Evolutionary conservation across 2,329 filamentous ascomycete genomes (phyloP).

Genomic region (Ramichloridium luteum): DNA sequence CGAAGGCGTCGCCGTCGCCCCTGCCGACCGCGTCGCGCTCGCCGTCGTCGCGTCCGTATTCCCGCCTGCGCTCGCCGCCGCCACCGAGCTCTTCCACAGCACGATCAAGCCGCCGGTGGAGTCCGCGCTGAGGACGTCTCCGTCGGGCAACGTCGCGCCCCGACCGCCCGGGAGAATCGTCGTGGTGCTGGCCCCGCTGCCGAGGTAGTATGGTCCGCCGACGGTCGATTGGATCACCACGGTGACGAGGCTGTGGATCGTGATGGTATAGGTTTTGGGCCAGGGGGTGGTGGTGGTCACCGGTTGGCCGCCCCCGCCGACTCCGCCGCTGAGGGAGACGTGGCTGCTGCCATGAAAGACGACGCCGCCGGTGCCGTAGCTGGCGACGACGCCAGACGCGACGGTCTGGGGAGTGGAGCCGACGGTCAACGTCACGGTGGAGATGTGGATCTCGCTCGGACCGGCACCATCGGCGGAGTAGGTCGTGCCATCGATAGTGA

Average conservation of each 20-base stretch:
- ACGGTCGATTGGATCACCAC: conserved; percentile 8
- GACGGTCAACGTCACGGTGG: too few relatives aligned
- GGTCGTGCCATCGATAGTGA: too few relatives aligned
- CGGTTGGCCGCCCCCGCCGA: not conserved
- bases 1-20: not conserved
- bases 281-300: not conserved
- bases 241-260: conserved; percentile 5
- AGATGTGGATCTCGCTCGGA: too few relatives aligned
- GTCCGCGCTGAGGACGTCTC: conserved; percentile 12
- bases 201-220: conserved; percentile 9
- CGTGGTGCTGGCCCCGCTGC: conserved; percentile 2
- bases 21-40: not conserved
- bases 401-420: too few relatives aligned
- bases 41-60: not conserved
- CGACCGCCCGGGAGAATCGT: conserved; percentile 10
- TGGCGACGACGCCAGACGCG: too few relatives aligned
- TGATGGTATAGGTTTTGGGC: conserved; percentile 6
- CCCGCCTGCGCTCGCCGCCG: not conserved
- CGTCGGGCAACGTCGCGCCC: conserved; percentile 8
- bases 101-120: too few relatives aligned
- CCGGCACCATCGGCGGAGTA: too few relatives aligned
- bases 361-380: not conserved
- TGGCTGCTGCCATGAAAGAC: conserved; percentile 1
- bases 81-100: too few relatives aligned
- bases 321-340: not conserved